These are phyloP conservation scores for Tylopilus vinaceipallidus DNA, from an alignment of 768 basidiomycete species.

Conservation along the genomic window DNA sequence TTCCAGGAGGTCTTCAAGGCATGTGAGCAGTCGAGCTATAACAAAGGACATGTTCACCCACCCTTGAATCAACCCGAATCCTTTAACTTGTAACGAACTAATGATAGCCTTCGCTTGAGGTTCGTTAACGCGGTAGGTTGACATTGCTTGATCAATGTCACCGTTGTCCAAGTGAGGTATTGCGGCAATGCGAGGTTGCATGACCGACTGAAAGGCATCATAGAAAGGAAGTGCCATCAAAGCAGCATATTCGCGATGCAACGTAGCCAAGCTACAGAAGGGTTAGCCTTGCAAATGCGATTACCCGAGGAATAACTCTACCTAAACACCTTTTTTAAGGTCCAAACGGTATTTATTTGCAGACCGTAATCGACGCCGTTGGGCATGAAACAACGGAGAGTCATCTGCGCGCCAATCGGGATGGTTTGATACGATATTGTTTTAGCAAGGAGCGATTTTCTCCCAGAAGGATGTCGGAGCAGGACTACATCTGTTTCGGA, in stretches of 20 bases:
- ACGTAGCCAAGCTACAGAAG: constrained; percentile 71
- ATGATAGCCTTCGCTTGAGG: constrained; percentile 92
- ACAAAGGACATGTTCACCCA: constrained; percentile 34
- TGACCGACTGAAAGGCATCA: constrained; percentile 67
- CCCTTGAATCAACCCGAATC: constrained; percentile 96
- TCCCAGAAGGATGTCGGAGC: constrained; percentile 55
- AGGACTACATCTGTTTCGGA: constrained; percentile 86
- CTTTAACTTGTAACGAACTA: constrained; percentile 64
- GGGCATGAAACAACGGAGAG: constrained; percentile 53
- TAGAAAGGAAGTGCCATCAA: constrained; percentile 81
- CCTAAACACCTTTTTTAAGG: constrained; percentile 80
- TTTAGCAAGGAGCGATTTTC: constrained; percentile 69
- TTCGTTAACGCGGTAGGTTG: constrained; percentile 75
- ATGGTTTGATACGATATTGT: constrained; percentile 46
- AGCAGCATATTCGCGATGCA: constrained; percentile 90
- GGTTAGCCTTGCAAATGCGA: constrained; percentile 3
- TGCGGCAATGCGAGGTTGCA: constrained; percentile 61
- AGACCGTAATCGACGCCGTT: constrained; percentile 56
- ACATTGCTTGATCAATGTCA: constrained; percentile 68
- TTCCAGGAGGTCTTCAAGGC: constrained; percentile 82
- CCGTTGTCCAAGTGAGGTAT: constrained; percentile 41
- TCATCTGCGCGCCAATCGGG: constrained; percentile 50
- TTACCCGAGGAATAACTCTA: constrained; percentile 27
- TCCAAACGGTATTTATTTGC: constrained; percentile 66
- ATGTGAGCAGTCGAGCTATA: background rate